Conservation (phyloP, 2,329 filamentous ascomycete genomes). For the Fusarium paranaense region DNA sequence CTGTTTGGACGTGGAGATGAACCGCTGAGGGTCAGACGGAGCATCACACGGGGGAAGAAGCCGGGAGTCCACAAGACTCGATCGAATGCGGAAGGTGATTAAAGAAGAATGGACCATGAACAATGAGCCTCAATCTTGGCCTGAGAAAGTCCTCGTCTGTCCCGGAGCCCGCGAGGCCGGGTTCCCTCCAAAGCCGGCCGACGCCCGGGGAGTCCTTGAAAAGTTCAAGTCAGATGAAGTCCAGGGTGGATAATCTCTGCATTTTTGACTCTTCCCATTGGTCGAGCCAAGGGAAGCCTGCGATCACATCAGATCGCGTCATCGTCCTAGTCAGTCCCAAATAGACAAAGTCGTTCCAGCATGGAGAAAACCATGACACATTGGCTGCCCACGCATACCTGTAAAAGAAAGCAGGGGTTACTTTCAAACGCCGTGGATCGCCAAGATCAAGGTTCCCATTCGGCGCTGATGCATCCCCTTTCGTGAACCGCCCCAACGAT, state of each 20-base stretch:
- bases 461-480: slow-evolving; percentile 20
- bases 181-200: slow-evolving; percentile 19
- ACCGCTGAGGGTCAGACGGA: background rate
- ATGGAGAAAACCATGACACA: slow-evolving; percentile 35
- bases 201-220: slow-evolving; percentile 21
- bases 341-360: slow-evolving; percentile 5
- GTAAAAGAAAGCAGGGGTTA: background rate
- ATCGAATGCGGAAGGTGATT: slow-evolving; percentile 28
- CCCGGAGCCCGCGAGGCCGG: slow-evolving; percentile 20
- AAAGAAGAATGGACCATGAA: slow-evolving; percentile 3
- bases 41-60: background rate
- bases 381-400: slow-evolving; percentile 23
- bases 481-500: slow-evolving; percentile 13
- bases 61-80: background rate
- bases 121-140: slow-evolving; percentile 10
- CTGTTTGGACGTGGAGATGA: background rate
- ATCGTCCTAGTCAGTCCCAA: slow-evolving; percentile 41
- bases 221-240: slow-evolving; percentile 12
- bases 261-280: slow-evolving; percentile 18
- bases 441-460: slow-evolving; percentile 23
- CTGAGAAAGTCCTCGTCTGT: background rate
- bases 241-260: slow-evolving; percentile 29
- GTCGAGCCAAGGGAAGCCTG: slow-evolving; percentile 8
- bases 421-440: background rate
- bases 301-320: slow-evolving; percentile 47